Evolutionary conservation across 1,284 basidiomycete species (phyloP), one percentile per base, ranked within the genome.

Genomic region (Marasmius tenuissimus): DNA sequence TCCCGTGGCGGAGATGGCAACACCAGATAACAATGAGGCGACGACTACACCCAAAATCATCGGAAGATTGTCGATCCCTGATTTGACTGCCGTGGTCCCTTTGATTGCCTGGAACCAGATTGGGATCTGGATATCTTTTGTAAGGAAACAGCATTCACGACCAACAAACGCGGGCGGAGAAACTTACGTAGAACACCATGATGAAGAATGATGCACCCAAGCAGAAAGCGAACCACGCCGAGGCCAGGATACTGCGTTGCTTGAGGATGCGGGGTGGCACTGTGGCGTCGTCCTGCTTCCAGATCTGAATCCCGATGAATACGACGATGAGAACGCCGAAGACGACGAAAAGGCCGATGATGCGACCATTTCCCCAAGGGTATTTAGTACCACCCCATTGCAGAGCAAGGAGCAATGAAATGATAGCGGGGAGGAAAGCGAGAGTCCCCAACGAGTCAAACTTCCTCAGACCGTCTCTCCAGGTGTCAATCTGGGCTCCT

Each of bases 371-470:
- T 12, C 10, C 11, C 62, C 62, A 63, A 1, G 62, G 59, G 34
- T 63, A 63, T 22, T 39, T 63, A 16, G 59, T 54, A 14, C 62
- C 62, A 22, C 62, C 62, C 62, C 62, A 63, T 38, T 63, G 62
- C 11, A 63, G 55, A 6, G 62, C 62, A n/a, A 63, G 62, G 6
- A 63, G 59, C 16, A 63, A 42, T n/a, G 38, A 53, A 22, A 63
- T 42, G 40, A 63, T 47, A 16, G 54, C 58, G 2, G 61, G 61
- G 20, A 63, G 40, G 18, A 63, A 63, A 27, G 57, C 38, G 22
- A 42, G 5, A n/a, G 39, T 49, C 10, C 42, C 34, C 49, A 48
- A 27, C 42, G 49, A n/a, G 54, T 58, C 20, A 51, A 52, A 57
- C 52, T 54, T 54, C 37, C 16, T 54, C 7, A 54, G 52, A 16